These are phyloP conservation scores for Trametes cubensis DNA, from an alignment of 768 basidiomycete species.

Conservation along the genomic window DNA sequence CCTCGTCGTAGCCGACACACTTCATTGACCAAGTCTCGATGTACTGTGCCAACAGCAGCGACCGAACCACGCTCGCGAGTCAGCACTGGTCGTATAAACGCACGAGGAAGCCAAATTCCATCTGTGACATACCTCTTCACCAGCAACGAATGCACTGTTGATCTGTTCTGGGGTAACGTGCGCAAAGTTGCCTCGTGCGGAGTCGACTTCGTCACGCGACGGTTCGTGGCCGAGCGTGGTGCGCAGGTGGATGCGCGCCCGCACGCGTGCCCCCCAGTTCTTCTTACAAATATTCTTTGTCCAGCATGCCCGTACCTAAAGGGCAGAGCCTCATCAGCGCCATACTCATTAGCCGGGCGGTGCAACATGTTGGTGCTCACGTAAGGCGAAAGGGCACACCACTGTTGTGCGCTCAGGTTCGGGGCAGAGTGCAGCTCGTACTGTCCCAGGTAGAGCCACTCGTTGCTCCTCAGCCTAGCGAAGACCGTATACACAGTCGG, in stretches of 20 bases:
- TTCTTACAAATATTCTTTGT: constrained; percentile 26
- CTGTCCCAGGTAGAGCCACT: constrained; percentile 39
- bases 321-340: too few relatives aligned
- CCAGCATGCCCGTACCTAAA: constrained; percentile 37
- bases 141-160: constrained; percentile 31
- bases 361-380: neutral
- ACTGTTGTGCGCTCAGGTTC: constrained; percentile 34
- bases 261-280: constrained; percentile 33
- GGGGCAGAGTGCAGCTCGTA: constrained; percentile 26
- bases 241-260: constrained; percentile 36
- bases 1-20: constrained; percentile 44
- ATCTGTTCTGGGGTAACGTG: constrained; percentile 34
- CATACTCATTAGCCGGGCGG: neutral
- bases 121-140: constrained; percentile 35
- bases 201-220: constrained; percentile 32
- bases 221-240: constrained; percentile 30
- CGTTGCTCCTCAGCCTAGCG: neutral
- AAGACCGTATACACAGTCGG: constrained; percentile 7
- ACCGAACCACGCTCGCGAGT: neutral
- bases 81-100: neutral
- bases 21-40: constrained; percentile 44
- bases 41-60: constrained; percentile 24
- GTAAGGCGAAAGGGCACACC: constrained; percentile 18
- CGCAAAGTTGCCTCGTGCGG: constrained; percentile 17
- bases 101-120: too few relatives aligned